Evolutionary conservation across 2,329 filamentous ascomycete genomes (phyloP), one percentile per base, ranked within the genome.

Genomic region (Mycosphaerelloides madeirae): DNA sequence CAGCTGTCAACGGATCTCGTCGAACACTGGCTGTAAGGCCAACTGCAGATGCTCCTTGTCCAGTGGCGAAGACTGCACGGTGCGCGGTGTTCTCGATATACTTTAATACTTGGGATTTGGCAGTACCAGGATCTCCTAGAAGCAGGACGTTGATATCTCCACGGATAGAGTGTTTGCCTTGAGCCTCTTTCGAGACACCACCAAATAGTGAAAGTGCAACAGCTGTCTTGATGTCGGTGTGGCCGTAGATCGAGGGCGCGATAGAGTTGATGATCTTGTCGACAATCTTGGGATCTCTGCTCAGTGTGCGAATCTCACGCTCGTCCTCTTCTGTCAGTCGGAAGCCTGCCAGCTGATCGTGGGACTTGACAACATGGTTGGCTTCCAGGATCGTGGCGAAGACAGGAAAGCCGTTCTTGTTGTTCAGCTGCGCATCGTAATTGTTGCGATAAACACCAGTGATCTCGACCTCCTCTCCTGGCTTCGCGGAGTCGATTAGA

Each of bases 21-120:
- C 93, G 87, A 49, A 98, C 93, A 67, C 87, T 95, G 50, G 93
- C 93, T 48, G 93, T 98, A 57, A 98, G 77, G 89, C 93, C 93
- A 49, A 98, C 93, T 38, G 93, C 93, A 63, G 87, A 95, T 56
- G 93, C 93, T 68, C 93, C 93, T 68, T 98, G 93, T 62, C 93
- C 93, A 1, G 93, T 98, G 3, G 93, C 93, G 65, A 98, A 98
- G 25, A 98, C 93, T 15, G 93, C 93, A 48, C 93, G 82, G 62
- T 97, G 93, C 1, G 93, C 93, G 3, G 91, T 96, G 74, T 95
- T 95, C 68, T 98, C 93, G 11, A 95, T 85, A 63, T 95, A 98
- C 68, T 98, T 98, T 50, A 98, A 79, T 12, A 97, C 82, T 66
- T 98, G 93, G 0, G 93, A 98, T 68, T 98, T 98, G 59, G 93